A percentile compares a stretch with the other conserved stretches of the same genome.
Evolutionary conservation across 2,329 filamentous ascomycete genomes (phyloP).

Genomic region (Claviceps paspali): DNA sequence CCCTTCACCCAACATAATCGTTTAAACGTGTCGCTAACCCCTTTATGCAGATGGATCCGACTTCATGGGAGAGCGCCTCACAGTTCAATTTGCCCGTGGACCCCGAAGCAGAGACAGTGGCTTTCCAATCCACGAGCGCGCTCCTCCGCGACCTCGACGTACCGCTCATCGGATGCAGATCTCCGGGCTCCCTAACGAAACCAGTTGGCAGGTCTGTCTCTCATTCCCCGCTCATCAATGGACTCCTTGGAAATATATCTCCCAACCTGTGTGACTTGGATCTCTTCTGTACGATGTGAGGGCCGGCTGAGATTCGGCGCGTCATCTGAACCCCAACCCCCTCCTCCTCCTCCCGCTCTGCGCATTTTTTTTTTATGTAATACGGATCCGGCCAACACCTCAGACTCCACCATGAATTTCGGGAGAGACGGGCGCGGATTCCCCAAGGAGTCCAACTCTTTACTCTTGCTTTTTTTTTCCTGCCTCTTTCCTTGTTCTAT

Average conservation of each 20-base stretch:
- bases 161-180: constrained; percentile 96
- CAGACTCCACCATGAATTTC: constrained; percentile 8
- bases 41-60: constrained; percentile 68
- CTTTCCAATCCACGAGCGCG: constrained; percentile 39
- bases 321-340: constrained; percentile 6
- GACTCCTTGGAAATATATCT: constrained; percentile 23
- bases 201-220: constrained; percentile 99
- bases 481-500: constrained; percentile 16
- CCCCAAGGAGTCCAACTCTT: constrained; percentile 1
- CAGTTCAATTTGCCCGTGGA: constrained; percentile 94
- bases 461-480: constrained; percentile 7
- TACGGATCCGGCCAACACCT: constrained; percentile 14
- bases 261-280: constrained; percentile 16
- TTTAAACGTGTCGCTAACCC: background rate
- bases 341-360: too few relatives aligned
- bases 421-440: constrained; percentile 2
- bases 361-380: too few relatives aligned
- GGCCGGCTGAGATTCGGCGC: constrained; percentile 8
- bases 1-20: background rate
- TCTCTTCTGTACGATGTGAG: constrained; percentile 13
- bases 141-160: constrained; percentile 64
- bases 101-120: constrained; percentile 41
- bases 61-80: constrained; percentile 94
- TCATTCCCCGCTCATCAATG: constrained; percentile 41
- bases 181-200: constrained; percentile 89